Percentiles rank a stretch among this genome's conserved stretches.
These are phyloP conservation scores for barley (Hordeum vulgare) DNA, from an alignment of 176 grass and related monocot species.

Conservation along the genomic window MorexV3_pseudomolecules_assembly NC_058522.1:415037177-415037676, in stretches of 20 bases:
- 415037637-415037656: neutral
- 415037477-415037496: neutral
- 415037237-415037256: slow-evolving; percentile 16
- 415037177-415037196: neutral
- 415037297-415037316: slow-evolving; percentile 7
- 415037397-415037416: neutral
- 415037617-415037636: slow-evolving; percentile 22
- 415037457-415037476: neutral
- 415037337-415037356: neutral
- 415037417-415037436: neutral
- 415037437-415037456: neutral
- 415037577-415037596: neutral
- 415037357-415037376: neutral
- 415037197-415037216: slow-evolving; percentile 11
- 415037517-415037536: neutral
- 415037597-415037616: neutral
- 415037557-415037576: slow-evolving; percentile 15
- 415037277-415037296: slow-evolving; percentile 26
- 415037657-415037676: slow-evolving; percentile 27
- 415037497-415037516: neutral
- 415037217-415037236: slow-evolving; percentile 15
- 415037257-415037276: slow-evolving; percentile 13
- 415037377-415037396: neutral
- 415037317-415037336: slow-evolving; percentile 14
- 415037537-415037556: slow-evolving; percentile 25